These are phyloP conservation scores for Candida khao-thaluensis DNA, from an alignment of 805 yeast genomes.

Conservation along the genomic window DNA sequence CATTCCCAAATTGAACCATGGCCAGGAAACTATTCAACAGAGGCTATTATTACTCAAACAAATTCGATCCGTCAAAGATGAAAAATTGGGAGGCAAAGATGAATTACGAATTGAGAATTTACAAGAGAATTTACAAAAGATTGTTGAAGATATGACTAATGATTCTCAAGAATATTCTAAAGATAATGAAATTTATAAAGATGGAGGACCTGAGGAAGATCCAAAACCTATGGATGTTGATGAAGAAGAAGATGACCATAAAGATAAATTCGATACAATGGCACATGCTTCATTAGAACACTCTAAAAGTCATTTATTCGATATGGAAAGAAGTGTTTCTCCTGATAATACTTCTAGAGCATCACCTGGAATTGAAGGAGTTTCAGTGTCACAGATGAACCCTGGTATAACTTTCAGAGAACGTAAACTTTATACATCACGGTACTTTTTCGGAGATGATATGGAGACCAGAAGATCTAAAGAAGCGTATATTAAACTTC, in stretches of 20 bases:
- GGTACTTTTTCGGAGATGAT: constrained; percentile 62
- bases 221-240: constrained; percentile 5
- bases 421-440: constrained; percentile 59
- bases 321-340: constrained; percentile 16
- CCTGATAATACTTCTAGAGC: constrained; percentile 38
- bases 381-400: constrained; percentile 48
- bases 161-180: constrained; percentile 18
- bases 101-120: constrained; percentile 27
- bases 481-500: constrained; percentile 45
- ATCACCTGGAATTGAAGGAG: constrained; percentile 44
- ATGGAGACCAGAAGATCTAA: constrained; percentile 41
- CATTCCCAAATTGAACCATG: constrained; percentile 36
- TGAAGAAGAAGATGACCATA: constrained; percentile 4
- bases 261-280: neutral
- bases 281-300: constrained; percentile 8
- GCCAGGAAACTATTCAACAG: constrained; percentile 32
- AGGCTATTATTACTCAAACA: constrained; percentile 34
- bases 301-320: constrained; percentile 11
- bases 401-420: constrained; percentile 58
- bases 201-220: constrained; percentile 3
- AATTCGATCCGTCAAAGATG: constrained; percentile 26
- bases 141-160: constrained; percentile 31
- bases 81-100: constrained; percentile 18
- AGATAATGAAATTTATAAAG: constrained; percentile 1
- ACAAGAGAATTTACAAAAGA: constrained; percentile 33